phyloP scores from a whole-genome alignment of 2,329 filamentous ascomycete species.

The Aspergillus neotritici region DNA sequence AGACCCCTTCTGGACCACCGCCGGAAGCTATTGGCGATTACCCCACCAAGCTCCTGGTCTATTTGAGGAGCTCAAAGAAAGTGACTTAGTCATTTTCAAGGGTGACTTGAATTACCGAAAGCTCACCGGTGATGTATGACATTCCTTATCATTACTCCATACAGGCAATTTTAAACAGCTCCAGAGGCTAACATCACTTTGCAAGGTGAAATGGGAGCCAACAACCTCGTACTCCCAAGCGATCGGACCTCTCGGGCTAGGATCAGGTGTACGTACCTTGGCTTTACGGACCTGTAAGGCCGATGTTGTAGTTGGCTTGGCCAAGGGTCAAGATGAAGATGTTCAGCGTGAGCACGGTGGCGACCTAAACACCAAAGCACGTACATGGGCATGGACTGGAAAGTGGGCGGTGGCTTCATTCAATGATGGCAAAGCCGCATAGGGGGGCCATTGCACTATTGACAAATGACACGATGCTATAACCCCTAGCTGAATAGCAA shows the following conservation, averaged over 20 bases:
- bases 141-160: neutral
- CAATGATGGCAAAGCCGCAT: slow-evolving; percentile 57
- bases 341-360: slow-evolving; percentile 64
- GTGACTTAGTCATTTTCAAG: slow-evolving; percentile 91
- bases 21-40: slow-evolving; percentile 82
- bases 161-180: neutral
- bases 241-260: slow-evolving; percentile 76
- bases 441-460: no score
- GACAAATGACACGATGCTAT: no score
- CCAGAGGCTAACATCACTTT: slow-evolving; percentile 4
- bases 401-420: slow-evolving; percentile 96
- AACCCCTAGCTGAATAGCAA: no score
- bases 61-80: slow-evolving; percentile 69
- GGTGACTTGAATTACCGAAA: slow-evolving; percentile 97
- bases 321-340: slow-evolving; percentile 74
- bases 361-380: slow-evolving; percentile 56
- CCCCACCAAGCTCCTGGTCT: slow-evolving; percentile 63
- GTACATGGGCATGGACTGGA: slow-evolving; percentile 91
- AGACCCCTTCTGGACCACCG: slow-evolving; percentile 86
- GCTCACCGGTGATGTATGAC: slow-evolving; percentile 74
- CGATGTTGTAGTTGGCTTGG: slow-evolving; percentile 87
- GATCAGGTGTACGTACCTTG: slow-evolving; percentile 76
- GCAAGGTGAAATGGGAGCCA: slow-evolving; percentile 59
- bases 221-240: slow-evolving; percentile 81
- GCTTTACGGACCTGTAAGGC: slow-evolving; percentile 93